Evolutionary conservation across 805 yeast genomes (phyloP).

Genomic region (Ogataea neopini): DNA sequence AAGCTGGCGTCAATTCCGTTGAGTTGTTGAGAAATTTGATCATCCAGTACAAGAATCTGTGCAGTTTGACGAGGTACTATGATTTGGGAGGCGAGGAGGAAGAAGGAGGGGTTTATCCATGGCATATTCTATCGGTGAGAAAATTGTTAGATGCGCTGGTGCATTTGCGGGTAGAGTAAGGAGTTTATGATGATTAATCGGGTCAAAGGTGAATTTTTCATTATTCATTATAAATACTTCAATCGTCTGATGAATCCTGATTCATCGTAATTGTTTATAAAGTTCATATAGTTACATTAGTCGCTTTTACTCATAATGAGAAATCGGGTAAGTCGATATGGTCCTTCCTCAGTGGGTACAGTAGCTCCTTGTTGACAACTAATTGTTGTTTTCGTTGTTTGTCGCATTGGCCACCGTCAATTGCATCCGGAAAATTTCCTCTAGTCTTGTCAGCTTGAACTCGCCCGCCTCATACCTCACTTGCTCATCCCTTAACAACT

Average conservation of each 20-base stretch:
- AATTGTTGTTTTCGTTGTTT: too few species aligned
- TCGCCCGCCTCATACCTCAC: constrained; percentile 1
- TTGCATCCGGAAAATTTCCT: constrained; percentile 7
- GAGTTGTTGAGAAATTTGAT: constrained; percentile 56
- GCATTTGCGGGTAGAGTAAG: constrained; percentile 52
- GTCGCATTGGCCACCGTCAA: too few species aligned
- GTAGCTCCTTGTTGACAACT: too few species aligned
- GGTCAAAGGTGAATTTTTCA: too few species aligned
- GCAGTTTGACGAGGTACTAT: constrained; percentile 39
- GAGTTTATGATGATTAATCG: background rate
- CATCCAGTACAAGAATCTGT: constrained; percentile 56
- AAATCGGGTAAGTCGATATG: too few species aligned
- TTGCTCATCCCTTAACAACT: constrained; percentile 1
- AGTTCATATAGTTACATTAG: too few species aligned
- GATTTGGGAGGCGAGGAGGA: constrained; percentile 25
- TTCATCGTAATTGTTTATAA: too few species aligned
- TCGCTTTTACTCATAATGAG: too few species aligned
- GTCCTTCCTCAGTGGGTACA: too few species aligned
- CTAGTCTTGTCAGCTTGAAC: background rate
- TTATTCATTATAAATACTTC: too few species aligned
- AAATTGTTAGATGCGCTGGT: constrained; percentile 59
- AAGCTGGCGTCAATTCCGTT: constrained; percentile 59
- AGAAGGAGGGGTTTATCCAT: constrained; percentile 52
- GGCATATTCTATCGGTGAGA: constrained; percentile 72
- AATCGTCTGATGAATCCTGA: too few species aligned